phyloP scores from a whole-genome alignment of 306 rosid species.

The Neltuma alba region DNA sequence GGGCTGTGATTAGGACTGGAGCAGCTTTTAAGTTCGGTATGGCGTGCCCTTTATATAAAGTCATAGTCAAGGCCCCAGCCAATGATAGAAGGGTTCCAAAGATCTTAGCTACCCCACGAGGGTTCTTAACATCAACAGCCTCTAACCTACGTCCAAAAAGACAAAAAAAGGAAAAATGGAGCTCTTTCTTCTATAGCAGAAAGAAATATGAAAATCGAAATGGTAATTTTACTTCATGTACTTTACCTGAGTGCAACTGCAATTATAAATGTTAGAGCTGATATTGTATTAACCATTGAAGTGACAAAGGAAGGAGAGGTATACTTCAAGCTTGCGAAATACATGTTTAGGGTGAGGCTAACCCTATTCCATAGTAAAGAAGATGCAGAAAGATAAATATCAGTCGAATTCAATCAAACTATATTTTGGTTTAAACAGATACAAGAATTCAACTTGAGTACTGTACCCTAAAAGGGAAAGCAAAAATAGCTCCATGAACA shows the following conservation, averaged over 20 bases:
- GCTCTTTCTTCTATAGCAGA: background rate
- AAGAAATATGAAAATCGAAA: background rate
- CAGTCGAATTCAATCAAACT: background rate
- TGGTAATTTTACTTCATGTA: background rate
- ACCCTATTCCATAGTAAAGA: conserved; percentile 32
- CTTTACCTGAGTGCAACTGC: conserved; percentile 45
- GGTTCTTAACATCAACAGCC: conserved; percentile 40
- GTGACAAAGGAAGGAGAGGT: conserved; percentile 52
- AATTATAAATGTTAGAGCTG: conserved; percentile 49
- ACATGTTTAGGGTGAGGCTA: conserved; percentile 46
- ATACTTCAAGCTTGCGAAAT: conserved; percentile 44
- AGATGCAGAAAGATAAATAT: conserved; percentile 17
- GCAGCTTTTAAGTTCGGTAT: conserved; percentile 37
- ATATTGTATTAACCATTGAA: conserved; percentile 42
- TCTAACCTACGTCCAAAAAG: conserved; percentile 40
- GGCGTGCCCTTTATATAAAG: conserved; percentile 44
- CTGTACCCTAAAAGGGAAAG: conserved; percentile 46
- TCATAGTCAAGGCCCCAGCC: conserved; percentile 40
- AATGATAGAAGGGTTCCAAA: conserved; percentile 44
- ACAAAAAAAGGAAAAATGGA: background rate
- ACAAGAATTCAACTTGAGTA: background rate
- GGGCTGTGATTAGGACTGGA: conserved; percentile 35
- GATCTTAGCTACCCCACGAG: conserved; percentile 48
- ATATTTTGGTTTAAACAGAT: background rate
- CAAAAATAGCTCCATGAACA: conserved; percentile 50